These are phyloP conservation scores for Bipolaris zeicola DNA, from an alignment of 2,329 filamentous ascomycete species.

Conservation along the genomic window DNA sequence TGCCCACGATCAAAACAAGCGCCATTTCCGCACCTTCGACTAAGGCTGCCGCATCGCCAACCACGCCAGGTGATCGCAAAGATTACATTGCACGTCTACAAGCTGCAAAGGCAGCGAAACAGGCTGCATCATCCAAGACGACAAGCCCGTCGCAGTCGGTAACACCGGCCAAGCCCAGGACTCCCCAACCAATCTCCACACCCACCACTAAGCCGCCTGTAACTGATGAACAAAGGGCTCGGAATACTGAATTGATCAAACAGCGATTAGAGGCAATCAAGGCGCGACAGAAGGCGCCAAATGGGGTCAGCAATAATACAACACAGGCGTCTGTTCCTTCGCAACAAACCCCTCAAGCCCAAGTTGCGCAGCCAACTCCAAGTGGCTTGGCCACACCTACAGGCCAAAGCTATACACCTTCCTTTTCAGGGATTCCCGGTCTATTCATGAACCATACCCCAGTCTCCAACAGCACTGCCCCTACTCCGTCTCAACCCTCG, in stretches of 20 bases:
- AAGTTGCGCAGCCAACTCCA: constrained; percentile 4
- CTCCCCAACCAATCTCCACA: constrained; percentile 23
- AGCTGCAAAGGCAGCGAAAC: constrained; percentile 69
- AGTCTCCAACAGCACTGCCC: constrained; percentile 3
- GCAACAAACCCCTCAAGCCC: background rate
- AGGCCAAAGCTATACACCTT: constrained; percentile 13
- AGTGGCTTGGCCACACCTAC: constrained; percentile 9
- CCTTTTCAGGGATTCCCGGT: constrained; percentile 56
- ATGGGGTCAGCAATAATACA: constrained; percentile 14
- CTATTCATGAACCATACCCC: constrained; percentile 55
- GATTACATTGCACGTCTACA: constrained; percentile 77
- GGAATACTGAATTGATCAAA: constrained; percentile 76
- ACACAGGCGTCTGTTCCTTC: constrained; percentile 8
- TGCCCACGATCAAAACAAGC: constrained; percentile 31
- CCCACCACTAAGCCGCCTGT: constrained; percentile 22
- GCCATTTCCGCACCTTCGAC: constrained; percentile 12
- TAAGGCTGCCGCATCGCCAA: constrained; percentile 23
- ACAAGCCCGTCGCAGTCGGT: constrained; percentile 27
- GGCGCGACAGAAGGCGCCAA: constrained; percentile 26
- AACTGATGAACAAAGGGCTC: constrained; percentile 54
- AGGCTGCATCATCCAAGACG: constrained; percentile 25
- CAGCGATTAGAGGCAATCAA: constrained; percentile 74
- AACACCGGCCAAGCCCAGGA: constrained; percentile 20
- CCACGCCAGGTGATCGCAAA: constrained; percentile 66
- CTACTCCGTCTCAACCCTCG: constrained; percentile 13